Conservation (phyloP, 2,329 filamentous ascomycete species). For the Hymenoscyphus albidus region DNA sequence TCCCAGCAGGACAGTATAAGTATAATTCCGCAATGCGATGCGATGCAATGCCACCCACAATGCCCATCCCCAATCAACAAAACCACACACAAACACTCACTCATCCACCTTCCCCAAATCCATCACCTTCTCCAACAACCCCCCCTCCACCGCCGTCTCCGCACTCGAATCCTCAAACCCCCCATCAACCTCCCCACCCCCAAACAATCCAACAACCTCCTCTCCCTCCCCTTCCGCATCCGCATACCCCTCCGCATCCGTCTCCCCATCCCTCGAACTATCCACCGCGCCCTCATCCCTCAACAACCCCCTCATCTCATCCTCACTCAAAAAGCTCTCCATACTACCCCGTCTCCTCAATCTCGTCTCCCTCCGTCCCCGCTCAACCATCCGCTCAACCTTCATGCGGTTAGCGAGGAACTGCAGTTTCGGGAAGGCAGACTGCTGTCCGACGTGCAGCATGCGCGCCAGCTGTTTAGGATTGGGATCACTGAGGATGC, state of each 20-base stretch:
- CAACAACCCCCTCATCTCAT: slow-evolving; percentile 52
- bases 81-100: background rate
- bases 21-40: background rate
- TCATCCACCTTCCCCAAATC: slow-evolving; percentile 3
- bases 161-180: background rate
- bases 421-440: slow-evolving; percentile 84
- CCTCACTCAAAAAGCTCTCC: slow-evolving; percentile 58
- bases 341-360: slow-evolving; percentile 47
- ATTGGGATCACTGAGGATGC: slow-evolving; percentile 82
- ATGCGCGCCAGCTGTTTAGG: slow-evolving; percentile 73
- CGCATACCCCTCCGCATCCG: slow-evolving; percentile 19
- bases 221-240: slow-evolving; percentile 24
- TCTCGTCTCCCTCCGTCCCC: slow-evolving; percentile 52
- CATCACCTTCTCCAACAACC: slow-evolving; percentile 1
- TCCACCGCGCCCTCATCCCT: slow-evolving; percentile 26
- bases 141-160: background rate
- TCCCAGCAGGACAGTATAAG: background rate
- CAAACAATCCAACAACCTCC: slow-evolving; percentile 8
- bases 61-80: background rate
- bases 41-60: too few relatives aligned
- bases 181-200: slow-evolving; percentile 1
- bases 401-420: slow-evolving; percentile 86
- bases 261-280: slow-evolving; percentile 31
- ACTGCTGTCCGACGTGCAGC: slow-evolving; percentile 86
- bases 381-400: slow-evolving; percentile 68